phyloP scores from a whole-genome alignment of 2,329 filamentous ascomycete genomes.

The Hypocreales sp. region DNA sequence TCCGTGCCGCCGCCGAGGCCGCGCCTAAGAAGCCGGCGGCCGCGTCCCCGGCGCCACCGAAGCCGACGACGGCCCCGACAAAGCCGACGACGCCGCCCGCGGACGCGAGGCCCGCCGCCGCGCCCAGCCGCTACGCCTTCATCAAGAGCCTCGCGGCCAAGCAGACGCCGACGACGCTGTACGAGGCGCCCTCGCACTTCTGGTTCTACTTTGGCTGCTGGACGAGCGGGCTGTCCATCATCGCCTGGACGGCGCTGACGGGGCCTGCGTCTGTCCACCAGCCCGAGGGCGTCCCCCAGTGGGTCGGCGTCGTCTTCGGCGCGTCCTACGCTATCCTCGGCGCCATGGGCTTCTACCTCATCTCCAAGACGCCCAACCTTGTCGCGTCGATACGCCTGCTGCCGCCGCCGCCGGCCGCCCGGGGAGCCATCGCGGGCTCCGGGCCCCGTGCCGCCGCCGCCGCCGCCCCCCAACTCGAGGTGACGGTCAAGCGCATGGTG shows the following conservation, averaged over 20 bases:
- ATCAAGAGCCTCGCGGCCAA: conserved; percentile 40
- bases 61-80: no score
- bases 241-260: conserved; percentile 19
- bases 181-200: conserved; percentile 48
- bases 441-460: conserved; percentile 5
- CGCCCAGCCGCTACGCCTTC: conserved; percentile 25
- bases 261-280: conserved; percentile 16
- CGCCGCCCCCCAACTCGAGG: conserved; percentile 29
- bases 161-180: conserved; percentile 41
- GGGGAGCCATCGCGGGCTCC: conserved; percentile 2
- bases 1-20: conserved; percentile 7
- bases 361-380: conserved; percentile 40
- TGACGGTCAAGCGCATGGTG: conserved; percentile 32
- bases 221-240: conserved; percentile 28
- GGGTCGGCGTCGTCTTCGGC: conserved; percentile 41
- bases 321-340: conserved; percentile 44
- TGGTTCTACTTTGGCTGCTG: conserved; percentile 47
- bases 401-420: conserved; percentile 11
- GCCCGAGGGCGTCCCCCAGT: conserved; percentile 34
- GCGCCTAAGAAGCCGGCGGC: conserved; percentile 5
- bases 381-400: conserved; percentile 43
- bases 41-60: conserved; percentile 4
- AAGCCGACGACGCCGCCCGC: no score
- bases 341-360: conserved; percentile 42
- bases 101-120: conserved; percentile 4